Base-by-base conservation (phyloP, 306 rosid genomes). In the Trifolium dubium region DNA sequence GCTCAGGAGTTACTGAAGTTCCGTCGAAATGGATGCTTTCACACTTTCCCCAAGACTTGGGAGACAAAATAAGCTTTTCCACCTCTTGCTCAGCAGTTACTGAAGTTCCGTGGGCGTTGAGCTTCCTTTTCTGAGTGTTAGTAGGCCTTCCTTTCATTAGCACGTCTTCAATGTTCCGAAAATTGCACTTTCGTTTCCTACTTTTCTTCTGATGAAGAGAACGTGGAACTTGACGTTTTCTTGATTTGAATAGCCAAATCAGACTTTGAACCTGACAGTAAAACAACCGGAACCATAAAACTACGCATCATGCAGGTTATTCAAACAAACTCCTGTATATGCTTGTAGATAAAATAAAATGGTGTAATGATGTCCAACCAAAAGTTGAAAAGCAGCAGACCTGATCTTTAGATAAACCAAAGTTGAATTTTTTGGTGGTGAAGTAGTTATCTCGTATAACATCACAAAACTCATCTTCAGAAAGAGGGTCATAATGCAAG, bases 371-470 rank as follows among this genome's bases (percentile, higher is more conserved):
- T 50, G 60, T 44, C 53, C 18, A 64, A 76, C 51, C 63, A 49
- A 23, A 75, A 74, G 68, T 19, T 28, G 53, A 69, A 49, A 79
- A 79, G 13, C 37, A 65, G 78, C 49, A 76, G 19, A 86, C 90
- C 89, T 86, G 90, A 62, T 79, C 34, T 67, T 64, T 65, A 34
- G 88, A 83, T 12, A 86, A 80, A 44, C 90, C 88, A 61, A 84
- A 82, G 59, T 69, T 37, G 80, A 88, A 86, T 67, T 78, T 84
- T 54, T 74, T 0, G 40, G 28, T 40, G 0, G 28, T 29, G 30
- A 63, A 86, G 73, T 86, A 88, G n/a, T 88, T 88, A 30, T 77
- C 85, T 58, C 3, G 30, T 47, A 88, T 86, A 18, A 84, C 87
- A 51, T 67, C 83, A 40, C 72, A 18, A 61, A 88, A 88, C 43